These are phyloP conservation scores for Zygosaccharomyces pseudobailii DNA, from an alignment of 1,139 yeast species.

Conservation along the genomic window DNA sequence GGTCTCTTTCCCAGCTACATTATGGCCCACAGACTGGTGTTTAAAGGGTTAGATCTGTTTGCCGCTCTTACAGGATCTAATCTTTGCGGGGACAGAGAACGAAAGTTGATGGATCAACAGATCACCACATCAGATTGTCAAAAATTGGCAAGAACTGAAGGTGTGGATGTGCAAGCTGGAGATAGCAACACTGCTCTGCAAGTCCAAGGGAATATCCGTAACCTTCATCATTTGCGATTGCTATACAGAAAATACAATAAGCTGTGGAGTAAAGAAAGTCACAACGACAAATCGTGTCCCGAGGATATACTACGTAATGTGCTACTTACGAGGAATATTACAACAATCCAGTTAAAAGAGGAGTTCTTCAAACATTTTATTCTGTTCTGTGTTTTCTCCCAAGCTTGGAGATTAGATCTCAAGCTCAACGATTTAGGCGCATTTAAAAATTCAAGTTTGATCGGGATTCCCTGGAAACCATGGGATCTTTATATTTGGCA, in stretches of 20 bases:
- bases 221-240: slow-evolving; percentile 7
- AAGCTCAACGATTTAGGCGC: not conserved
- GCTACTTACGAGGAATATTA: slow-evolving; percentile 13
- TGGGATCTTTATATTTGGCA: slow-evolving; percentile 21
- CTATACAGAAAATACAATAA: slow-evolving; percentile 3
- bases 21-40: slow-evolving; percentile 10
- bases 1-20: slow-evolving; percentile 23
- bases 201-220: not conserved
- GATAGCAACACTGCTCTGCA: not conserved
- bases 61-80: slow-evolving; percentile 14
- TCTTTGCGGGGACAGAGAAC: slow-evolving; percentile 4
- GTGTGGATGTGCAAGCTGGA: not conserved
- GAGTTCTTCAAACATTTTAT: slow-evolving; percentile 21
- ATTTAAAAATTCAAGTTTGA: not conserved
- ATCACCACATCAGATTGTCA: not conserved
- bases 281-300: slow-evolving; percentile 15
- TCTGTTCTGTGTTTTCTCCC: slow-evolving; percentile 16
- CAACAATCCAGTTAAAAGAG: slow-evolving; percentile 12
- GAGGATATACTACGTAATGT: slow-evolving; percentile 23
- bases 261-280: slow-evolving; percentile 13
- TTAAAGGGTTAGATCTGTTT: slow-evolving; percentile 12
- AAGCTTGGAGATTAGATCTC: slow-evolving; percentile 9
- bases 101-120: not conserved
- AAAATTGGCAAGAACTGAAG: not conserved
- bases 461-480: slow-evolving; percentile 10